Evolutionary conservation across 1,284 basidiomycete species (phyloP).

Genomic region (Malassezia arunalokei): DNA sequence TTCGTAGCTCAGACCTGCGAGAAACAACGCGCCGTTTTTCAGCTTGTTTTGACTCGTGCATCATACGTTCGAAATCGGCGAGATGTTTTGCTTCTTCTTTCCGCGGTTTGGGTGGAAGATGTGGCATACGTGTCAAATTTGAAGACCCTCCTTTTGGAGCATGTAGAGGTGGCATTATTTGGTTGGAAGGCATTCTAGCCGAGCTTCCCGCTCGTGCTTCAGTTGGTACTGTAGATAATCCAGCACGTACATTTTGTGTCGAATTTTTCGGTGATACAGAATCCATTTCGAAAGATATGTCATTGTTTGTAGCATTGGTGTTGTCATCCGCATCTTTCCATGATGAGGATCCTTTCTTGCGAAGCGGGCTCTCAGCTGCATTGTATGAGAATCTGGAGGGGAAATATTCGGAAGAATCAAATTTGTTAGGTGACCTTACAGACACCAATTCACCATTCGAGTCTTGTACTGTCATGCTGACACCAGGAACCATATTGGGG

Average conservation of each 20-base stretch:
- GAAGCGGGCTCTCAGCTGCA: neutral
- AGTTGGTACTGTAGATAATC: neutral
- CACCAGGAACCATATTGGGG: constrained; percentile 2
- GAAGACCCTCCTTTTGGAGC: neutral
- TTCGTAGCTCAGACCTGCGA: constrained; percentile 15
- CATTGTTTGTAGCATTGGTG: neutral
- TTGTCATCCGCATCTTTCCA: neutral
- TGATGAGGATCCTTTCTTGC: neutral
- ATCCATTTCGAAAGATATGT: neutral
- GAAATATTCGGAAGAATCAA: neutral
- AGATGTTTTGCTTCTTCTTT: constrained; percentile 13
- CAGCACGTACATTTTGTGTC: neutral
- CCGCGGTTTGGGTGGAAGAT: constrained; percentile 11
- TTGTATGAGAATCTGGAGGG: neutral
- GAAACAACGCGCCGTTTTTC: constrained; percentile 28
- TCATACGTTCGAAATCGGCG: constrained; percentile 54
- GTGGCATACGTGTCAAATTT: constrained; percentile 13
- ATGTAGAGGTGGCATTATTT: neutral
- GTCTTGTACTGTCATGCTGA: constrained; percentile 11
- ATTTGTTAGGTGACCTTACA: neutral
- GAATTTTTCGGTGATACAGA: neutral
- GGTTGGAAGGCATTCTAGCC: neutral
- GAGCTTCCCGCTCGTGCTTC: neutral
- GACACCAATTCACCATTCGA: constrained; percentile 7
- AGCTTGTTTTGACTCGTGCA: constrained; percentile 51